phyloP scores from a whole-genome alignment of 163 green algal genomes.

The Scenedesmus sp. region DNA sequence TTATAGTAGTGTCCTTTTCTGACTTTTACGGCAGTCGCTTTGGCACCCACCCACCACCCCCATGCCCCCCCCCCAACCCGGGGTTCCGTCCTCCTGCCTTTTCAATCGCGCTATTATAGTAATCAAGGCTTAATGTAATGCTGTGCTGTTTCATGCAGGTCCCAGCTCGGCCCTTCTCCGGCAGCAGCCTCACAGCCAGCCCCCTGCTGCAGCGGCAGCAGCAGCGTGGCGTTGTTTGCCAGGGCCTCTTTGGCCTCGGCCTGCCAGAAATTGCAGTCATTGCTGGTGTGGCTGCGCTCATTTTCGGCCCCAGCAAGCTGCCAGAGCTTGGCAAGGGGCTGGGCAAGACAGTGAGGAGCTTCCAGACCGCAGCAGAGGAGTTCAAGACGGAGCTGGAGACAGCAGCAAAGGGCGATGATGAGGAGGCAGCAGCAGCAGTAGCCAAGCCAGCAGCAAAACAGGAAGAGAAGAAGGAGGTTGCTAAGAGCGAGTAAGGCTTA shows the following conservation, averaged over 20 bases:
- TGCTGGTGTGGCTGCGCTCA: conserved; percentile 91
- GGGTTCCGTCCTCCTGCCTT: too few species aligned
- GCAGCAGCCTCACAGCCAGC: conserved; percentile 6
- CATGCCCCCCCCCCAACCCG: too few species aligned
- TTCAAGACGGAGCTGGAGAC: conserved; percentile 88
- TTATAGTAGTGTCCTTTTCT: too few species aligned
- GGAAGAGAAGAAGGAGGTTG: conserved; percentile 13
- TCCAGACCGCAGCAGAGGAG: conserved; percentile 93
- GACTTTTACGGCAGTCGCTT: too few species aligned
- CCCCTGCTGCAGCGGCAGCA: conserved; percentile 36
- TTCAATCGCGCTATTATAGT: too few species aligned
- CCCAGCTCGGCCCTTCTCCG: neutral
- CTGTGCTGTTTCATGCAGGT: neutral
- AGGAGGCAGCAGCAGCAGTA: conserved; percentile 31
- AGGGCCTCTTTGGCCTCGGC: conserved; percentile 96
- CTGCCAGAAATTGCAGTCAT: conserved; percentile 97
- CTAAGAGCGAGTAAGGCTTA: conserved; percentile 11
- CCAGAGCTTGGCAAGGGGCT: conserved; percentile 95
- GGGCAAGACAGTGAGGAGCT: conserved; percentile 94
- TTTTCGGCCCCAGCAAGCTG: conserved; percentile 98
- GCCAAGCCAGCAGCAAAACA: neutral
- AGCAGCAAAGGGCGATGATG: conserved; percentile 58
- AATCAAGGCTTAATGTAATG: too few species aligned
- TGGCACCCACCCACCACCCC: too few species aligned
- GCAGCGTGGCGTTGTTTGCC: conserved; percentile 61